Evolutionary conservation across 192 early-diverging fungal genomes (phyloP), one percentile per base, ranked within the genome.

Genomic region (Tieghemiomyces parasiticus): DNA sequence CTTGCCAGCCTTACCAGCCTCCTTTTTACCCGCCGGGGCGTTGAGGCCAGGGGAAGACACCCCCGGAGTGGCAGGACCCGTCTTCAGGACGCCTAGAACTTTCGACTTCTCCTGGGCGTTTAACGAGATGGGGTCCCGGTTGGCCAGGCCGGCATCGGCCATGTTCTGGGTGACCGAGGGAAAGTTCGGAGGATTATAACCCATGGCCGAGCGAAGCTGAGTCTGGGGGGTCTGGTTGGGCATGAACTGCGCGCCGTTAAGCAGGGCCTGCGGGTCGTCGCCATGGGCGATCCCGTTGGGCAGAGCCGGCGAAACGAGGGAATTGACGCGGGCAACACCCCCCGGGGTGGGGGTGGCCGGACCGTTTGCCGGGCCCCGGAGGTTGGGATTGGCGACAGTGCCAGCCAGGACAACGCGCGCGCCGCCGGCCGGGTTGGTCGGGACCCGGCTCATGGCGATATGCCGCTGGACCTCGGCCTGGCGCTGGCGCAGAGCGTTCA

Each of bases 121-220:
- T 3, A 58, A 34, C 14, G 55, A 38, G n/a, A 58, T 58, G 32
- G 55, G 32, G 55, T 58, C 55, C 33, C 55, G 55, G 33, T 58
- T 58, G 55, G 34, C 55, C 55, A 58, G 32, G 2, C 55, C 55
- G 26, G 33, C 33, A 4, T 58, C 55, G 2, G 55, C 55, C 55
- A 58, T 58, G 35, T 58, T 58, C n/a, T 58, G 55, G 34, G 55
- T 25, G 0, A 58, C 55, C 6, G 55, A 25, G 30, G 50, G 30
- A 28, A 52, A 52, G 4, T 30, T 30, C 4, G 30, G 30, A 31
- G 55, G 10, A 16, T 28, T 38, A 14, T 35, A 24, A 12, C 55
- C 55, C 34, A 58, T 58, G 32, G 32, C 35, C n/a, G 28, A 22
- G 6, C 16, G 38, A 42, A 10, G 38, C 8, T 10, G 38, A 16